Percentiles rank a stretch among this genome's conserved stretches.
Evolutionary conservation across 2,329 filamentous ascomycete species (phyloP).

Genomic region (Proliferodiscus dingleyae): DNA sequence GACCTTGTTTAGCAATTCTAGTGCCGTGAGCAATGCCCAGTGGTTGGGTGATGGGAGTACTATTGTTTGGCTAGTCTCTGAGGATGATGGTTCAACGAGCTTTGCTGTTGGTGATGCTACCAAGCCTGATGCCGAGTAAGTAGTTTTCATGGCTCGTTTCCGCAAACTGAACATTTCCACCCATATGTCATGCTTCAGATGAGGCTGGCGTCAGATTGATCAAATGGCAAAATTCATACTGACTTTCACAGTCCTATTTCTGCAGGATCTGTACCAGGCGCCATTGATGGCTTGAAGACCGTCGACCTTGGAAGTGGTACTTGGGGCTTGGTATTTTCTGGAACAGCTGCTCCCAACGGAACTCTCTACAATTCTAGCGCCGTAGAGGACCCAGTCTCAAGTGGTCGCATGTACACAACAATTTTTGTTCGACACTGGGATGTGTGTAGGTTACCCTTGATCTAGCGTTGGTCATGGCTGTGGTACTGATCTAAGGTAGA

Average conservation of each 20-base stretch:
- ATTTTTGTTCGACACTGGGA: constrained; percentile 27
- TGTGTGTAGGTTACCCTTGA: constrained; percentile 14
- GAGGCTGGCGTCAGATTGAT: too few species aligned
- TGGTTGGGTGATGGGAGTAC: constrained; percentile 23
- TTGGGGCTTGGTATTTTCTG: constrained; percentile 17
- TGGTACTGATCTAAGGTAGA: constrained; percentile 5
- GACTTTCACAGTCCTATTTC: constrained; percentile 13
- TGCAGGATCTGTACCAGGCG: constrained; percentile 21
- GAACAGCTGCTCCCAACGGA: constrained; percentile 20
- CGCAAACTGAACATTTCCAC: too few species aligned
- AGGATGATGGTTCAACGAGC: constrained; percentile 25
- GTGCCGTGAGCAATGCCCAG: constrained; percentile 18
- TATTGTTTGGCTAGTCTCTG: constrained; percentile 20
- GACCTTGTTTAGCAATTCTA: constrained; percentile 22
- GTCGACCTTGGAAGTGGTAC: constrained; percentile 13
- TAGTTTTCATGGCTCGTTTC: too few species aligned
- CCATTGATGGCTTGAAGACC: constrained; percentile 22
- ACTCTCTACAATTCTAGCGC: constrained; percentile 21
- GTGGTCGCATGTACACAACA: constrained; percentile 19
- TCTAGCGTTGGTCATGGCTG: background rate
- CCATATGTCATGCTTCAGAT: too few species aligned
- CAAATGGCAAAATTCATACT: constrained; percentile 2
- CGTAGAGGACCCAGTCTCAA: constrained; percentile 13
- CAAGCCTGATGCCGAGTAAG: constrained; percentile 19
- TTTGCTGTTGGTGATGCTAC: constrained; percentile 22